A percentile compares a stretch with the other conserved stretches of the same genome.
phyloP scores from a whole-genome alignment of 805 yeast species.

The Nakazawaea ernobii region DNA sequence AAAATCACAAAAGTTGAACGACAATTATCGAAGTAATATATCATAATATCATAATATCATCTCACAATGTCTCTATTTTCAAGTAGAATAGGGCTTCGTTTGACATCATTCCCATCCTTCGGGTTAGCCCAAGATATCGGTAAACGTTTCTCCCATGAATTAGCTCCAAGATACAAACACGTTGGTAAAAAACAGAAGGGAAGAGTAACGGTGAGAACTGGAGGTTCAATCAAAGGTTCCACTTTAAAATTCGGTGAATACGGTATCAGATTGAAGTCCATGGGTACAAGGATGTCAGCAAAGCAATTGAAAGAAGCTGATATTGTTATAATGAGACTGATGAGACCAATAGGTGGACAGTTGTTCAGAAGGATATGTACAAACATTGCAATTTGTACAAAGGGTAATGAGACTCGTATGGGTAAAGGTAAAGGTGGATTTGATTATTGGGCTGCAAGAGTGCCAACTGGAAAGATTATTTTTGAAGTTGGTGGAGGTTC shows the following conservation, averaged over 20 bases:
- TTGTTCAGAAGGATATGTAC: constrained; percentile 79
- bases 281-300: constrained; percentile 81
- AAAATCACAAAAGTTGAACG: background rate
- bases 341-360: constrained; percentile 72
- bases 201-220: constrained; percentile 87
- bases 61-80: background rate
- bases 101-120: background rate
- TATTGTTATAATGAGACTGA: constrained; percentile 73
- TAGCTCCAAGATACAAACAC: constrained; percentile 67
- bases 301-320: constrained; percentile 90
- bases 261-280: constrained; percentile 85
- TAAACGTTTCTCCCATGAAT: constrained; percentile 56
- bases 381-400: constrained; percentile 85
- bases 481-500: constrained; percentile 70
- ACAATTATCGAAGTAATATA: background rate
- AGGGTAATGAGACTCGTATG: constrained; percentile 99
- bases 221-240: constrained; percentile 90
- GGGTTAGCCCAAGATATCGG: constrained; percentile 11
- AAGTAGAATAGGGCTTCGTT: constrained; percentile 2
- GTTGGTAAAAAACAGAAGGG: constrained; percentile 86
- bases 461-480: constrained; percentile 90
- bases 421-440: constrained; percentile 99
- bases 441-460: constrained; percentile 95
- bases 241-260: constrained; percentile 73
- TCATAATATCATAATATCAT: no score